Base-by-base conservation (phyloP, 306 rosid genomes). In the Gynostemma pentaphyllum region DNA sequence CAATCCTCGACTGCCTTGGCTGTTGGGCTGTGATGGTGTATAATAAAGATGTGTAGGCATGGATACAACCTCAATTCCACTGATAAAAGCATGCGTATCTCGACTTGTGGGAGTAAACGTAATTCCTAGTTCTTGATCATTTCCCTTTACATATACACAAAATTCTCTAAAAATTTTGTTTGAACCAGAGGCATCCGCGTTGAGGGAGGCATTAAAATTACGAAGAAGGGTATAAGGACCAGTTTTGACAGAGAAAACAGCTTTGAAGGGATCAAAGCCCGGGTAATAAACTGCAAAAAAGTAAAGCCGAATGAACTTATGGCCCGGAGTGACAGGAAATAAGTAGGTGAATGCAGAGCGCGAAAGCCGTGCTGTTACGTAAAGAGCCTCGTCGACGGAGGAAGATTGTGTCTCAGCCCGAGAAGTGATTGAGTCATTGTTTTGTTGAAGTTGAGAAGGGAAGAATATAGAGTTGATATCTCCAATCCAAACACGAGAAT, bases 61-160 rank as follows among this genome's bases (percentile, higher is more conserved):
- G 30, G 75, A 70, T 4, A 70, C 46, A n/a, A 70, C 26, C 41
- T 70, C 69, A 16, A 70, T 70, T 2, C 75, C 75, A 10, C 51
- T 70, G 22, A 70, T 60, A 48, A 70, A 70, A 2, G 75, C 69
- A 14, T 70, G 62, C 5, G 69, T 24, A 27, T 16, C 12, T 15
- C 5, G 26, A 51, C 13, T 0, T 4, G 68, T 34, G 18, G 74
- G 74, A 48, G 23, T 62, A 14, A 70, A 70, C 16, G 68, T 62
- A 48, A 70, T 36, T 32, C 51, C 19, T 14, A 70, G 37, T 4
- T 8, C 32, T 28, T 22, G 60, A 40, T 48, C 49, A 34, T 34
- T 34, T 18, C 30, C 28, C 14, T 36, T 18, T 19, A 69, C 67
- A 55, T 28, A 36, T 40, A 70, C n/a, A 12, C 42, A 11, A 34